Percentiles rank a stretch among this genome's conserved stretches.
phyloP scores from a whole-genome alignment of 129 eudicot genomes.

The Flaveria sonorensis region DNA sequence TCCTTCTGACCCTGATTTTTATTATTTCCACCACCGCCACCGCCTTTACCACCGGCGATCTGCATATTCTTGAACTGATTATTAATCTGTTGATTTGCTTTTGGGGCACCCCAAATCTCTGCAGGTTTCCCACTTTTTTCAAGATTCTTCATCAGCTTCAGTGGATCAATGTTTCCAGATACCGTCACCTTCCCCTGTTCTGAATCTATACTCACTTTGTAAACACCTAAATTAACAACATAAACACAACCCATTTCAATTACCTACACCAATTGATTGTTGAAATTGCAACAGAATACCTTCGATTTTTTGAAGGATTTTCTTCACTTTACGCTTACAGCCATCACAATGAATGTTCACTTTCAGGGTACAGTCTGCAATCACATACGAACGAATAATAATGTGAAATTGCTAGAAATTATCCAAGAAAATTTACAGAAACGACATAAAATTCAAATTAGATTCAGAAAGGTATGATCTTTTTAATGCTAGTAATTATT shows the following conservation, averaged over 20 bases:
- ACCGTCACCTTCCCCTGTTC: conserved; percentile 70
- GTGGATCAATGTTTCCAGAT: conserved; percentile 55
- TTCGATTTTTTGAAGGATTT: conserved; percentile 76
- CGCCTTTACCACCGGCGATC: no score
- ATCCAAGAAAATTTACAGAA: no score
- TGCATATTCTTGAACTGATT: no score
- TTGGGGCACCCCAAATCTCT: conserved; percentile 61
- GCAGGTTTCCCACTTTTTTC: conserved; percentile 63
- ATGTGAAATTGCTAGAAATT: no score
- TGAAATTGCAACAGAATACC: conserved; percentile 45
- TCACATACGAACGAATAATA: conserved; percentile 33
- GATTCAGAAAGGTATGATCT: no score
- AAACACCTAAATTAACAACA: conserved; percentile 49
- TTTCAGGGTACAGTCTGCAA: conserved; percentile 83
- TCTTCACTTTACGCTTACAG: conserved; percentile 79
- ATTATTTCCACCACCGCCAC: no score
- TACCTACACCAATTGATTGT: background rate
- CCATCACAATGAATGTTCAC: conserved; percentile 94
- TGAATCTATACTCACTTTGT: conserved; percentile 49
- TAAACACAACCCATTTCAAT: background rate
- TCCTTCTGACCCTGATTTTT: conserved; percentile 7
- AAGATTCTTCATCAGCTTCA: conserved; percentile 58
- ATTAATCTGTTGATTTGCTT: conserved; percentile 36
- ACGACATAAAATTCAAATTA: no score
- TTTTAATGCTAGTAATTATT: no score